phyloP scores from a whole-genome alignment of 2,329 filamentous ascomycete species.

The Nigrospora osmanthi region DNA sequence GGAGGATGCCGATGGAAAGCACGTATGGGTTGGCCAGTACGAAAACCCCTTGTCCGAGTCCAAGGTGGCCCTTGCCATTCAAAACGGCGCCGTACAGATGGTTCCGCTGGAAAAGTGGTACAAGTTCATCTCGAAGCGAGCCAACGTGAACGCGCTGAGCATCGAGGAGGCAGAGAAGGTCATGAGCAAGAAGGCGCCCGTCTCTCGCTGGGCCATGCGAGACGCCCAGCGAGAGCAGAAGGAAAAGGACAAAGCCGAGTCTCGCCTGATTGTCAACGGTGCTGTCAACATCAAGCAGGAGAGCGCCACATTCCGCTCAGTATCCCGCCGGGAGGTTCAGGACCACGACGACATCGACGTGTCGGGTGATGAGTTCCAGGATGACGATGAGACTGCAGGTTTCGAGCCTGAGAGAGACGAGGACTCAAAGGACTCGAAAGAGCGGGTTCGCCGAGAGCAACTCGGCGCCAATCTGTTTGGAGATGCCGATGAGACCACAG shows the following conservation, averaged over 20 bases:
- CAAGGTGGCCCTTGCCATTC: constrained; percentile 71
- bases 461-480: constrained; percentile 81
- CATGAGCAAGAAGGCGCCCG: constrained; percentile 71
- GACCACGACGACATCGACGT: constrained; percentile 66
- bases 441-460: constrained; percentile 70
- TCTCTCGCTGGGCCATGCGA: constrained; percentile 74
- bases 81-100: constrained; percentile 67
- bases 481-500: constrained; percentile 59
- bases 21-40: constrained; percentile 88
- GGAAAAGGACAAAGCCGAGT: constrained; percentile 47
- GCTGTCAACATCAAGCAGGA: constrained; percentile 60
- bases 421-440: constrained; percentile 63
- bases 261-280: constrained; percentile 52
- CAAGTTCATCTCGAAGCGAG: constrained; percentile 70
- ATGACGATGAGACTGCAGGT: constrained; percentile 74
- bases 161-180: constrained; percentile 80
- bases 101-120: constrained; percentile 96
- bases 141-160: constrained; percentile 64
- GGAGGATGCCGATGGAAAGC: constrained; percentile 92
- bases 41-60: constrained; percentile 82
- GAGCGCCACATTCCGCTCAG: constrained; percentile 54
- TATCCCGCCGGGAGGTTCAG: constrained; percentile 54
- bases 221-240: constrained; percentile 45
- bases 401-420: constrained; percentile 77
- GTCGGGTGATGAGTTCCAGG: constrained; percentile 70